A percentile compares a stretch with the other conserved stretches of the same genome.
Evolutionary conservation across 345 rosid species (phyloP).

Genomic region (Citrus medica): DNA sequence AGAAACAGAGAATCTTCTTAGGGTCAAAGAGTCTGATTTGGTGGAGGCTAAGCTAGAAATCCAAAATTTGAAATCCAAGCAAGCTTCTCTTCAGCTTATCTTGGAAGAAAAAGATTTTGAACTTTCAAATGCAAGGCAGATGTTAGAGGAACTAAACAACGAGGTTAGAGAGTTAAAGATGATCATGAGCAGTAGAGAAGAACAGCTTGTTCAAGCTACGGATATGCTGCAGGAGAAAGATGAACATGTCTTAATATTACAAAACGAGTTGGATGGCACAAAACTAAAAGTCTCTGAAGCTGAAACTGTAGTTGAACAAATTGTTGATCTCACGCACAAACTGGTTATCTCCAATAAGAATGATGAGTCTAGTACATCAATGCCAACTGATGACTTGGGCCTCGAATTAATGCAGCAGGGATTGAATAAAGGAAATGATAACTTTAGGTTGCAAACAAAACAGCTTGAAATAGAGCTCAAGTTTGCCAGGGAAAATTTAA

Average conservation of each 20-base stretch:
- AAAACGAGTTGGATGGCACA: constrained; percentile 51
- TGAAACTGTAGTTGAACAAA: constrained; percentile 55
- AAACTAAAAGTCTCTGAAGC: constrained; percentile 60
- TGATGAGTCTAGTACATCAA: constrained; percentile 22
- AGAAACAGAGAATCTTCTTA: constrained; percentile 53
- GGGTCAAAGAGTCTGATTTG: constrained; percentile 56
- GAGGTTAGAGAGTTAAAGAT: constrained; percentile 59
- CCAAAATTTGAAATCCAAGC: constrained; percentile 68
- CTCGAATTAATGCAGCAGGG: constrained; percentile 31
- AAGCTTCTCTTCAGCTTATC: constrained; percentile 57
- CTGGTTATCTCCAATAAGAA: constrained; percentile 45
- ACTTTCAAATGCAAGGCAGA: constrained; percentile 44
- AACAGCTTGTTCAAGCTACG: constrained; percentile 56
- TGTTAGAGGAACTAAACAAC: constrained; percentile 53
- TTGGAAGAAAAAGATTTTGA: constrained; percentile 66
- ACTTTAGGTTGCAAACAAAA: constrained; percentile 44
- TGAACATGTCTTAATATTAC: constrained; percentile 43
- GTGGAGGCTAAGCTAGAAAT: constrained; percentile 87
- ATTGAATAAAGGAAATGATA: constrained; percentile 25
- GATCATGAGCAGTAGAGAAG: constrained; percentile 54
- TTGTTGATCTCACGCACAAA: constrained; percentile 57
- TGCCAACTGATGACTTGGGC: constrained; percentile 15
- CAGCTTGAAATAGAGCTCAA: constrained; percentile 63
- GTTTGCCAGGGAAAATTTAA: constrained; percentile 51
- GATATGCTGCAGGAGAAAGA: constrained; percentile 69